Conservation (phyloP, 2,329 filamentous ascomycete genomes). For the Claviceps sorghi region DNA sequence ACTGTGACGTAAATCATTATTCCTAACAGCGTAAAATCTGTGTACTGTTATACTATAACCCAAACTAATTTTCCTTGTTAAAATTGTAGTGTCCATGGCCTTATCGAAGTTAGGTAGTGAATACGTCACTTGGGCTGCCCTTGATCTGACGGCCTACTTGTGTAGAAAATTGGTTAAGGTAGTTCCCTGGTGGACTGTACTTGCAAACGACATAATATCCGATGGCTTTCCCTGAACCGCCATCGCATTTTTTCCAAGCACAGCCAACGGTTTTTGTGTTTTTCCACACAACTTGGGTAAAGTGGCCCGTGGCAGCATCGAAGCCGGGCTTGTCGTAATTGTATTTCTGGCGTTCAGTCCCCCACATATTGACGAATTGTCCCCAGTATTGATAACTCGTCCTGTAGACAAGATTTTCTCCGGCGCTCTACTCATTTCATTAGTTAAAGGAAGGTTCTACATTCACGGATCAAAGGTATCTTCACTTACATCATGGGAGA, state of each 20-base stretch:
- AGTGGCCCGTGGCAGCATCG: background rate
- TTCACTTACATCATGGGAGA: background rate
- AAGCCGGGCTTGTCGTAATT: background rate
- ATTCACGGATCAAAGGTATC: no score
- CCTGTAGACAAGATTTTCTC: slow-evolving; percentile 2
- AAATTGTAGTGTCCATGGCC: no score
- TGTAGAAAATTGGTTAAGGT: background rate
- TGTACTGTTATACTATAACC: no score
- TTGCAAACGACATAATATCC: slow-evolving; percentile 1
- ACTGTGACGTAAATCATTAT: no score
- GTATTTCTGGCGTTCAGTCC: background rate
- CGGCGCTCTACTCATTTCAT: background rate
- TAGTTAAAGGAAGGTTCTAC: background rate
- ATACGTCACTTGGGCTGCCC: background rate
- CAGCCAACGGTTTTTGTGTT: background rate
- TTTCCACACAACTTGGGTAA: slow-evolving; percentile 2
- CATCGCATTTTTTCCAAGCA: background rate
- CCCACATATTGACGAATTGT: slow-evolving; percentile 2
- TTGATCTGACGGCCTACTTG: background rate
- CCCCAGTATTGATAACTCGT: background rate
- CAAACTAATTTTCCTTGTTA: no score
- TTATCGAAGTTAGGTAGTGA: background rate
- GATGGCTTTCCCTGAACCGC: background rate
- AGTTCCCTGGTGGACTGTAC: slow-evolving; percentile 1
- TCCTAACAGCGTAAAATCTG: no score